Evolutionary conservation across 1,284 basidiomycete genomes (phyloP).

Genomic region (Tilletia walkeri): DNA sequence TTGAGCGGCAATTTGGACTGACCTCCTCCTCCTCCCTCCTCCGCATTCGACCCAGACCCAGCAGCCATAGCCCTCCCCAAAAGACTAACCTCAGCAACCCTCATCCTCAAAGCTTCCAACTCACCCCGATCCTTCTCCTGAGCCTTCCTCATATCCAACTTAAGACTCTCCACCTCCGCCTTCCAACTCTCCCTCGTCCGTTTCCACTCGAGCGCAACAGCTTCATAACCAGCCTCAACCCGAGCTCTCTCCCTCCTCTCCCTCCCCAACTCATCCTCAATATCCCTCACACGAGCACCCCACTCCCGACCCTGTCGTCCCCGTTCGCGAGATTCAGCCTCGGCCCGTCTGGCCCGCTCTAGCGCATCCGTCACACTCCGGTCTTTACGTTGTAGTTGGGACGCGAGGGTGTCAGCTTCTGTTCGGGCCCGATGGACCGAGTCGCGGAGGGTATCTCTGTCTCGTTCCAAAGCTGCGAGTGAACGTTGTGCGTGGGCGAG

Average conservation of each 20-base stretch:
- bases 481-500: conserved; percentile 72
- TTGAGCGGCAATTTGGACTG: not conserved
- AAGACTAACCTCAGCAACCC: conserved; percentile 12
- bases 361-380: conserved; percentile 69
- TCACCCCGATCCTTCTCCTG: conserved; percentile 24
- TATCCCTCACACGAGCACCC: conserved; percentile 43
- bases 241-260: conserved; percentile 31
- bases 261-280: conserved; percentile 43
- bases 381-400: conserved; percentile 80
- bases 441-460: conserved; percentile 81
- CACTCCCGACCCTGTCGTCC: conserved; percentile 43
- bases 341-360: conserved; percentile 50
- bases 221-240: conserved; percentile 40
- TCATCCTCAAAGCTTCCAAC: conserved; percentile 5
- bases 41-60: not conserved
- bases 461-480: conserved; percentile 70
- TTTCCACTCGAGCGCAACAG: conserved; percentile 37
- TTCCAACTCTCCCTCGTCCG: conserved; percentile 28
- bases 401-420: conserved; percentile 80
- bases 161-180: conserved; percentile 33
- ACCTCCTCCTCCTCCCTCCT: too few species aligned
- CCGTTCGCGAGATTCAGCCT: conserved; percentile 47
- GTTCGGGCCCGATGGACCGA: conserved; percentile 72
- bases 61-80: conserved; percentile 12
- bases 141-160: conserved; percentile 14